phyloP scores from a whole-genome alignment of 257 asterid genomes.

The Nicotiana noctiflora region DNA sequence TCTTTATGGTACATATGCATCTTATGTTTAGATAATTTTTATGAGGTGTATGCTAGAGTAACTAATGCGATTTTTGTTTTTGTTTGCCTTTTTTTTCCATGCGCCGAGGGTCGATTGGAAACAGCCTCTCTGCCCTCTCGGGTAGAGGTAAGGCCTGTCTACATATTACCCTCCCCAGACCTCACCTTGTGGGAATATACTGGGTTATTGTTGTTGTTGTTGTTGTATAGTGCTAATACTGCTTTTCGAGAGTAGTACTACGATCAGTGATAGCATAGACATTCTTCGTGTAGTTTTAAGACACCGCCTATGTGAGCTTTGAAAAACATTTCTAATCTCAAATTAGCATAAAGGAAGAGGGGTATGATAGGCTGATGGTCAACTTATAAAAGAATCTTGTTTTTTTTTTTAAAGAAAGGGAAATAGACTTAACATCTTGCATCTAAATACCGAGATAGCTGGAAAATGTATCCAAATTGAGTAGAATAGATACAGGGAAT shows the following conservation, averaged over 20 bases:
- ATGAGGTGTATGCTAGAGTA: too few relatives aligned
- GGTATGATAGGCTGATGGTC: not conserved
- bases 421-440: not conserved
- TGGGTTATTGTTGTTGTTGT: too few relatives aligned
- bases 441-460: not conserved
- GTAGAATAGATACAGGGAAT: not conserved
- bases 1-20: too few relatives aligned
- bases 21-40: too few relatives aligned
- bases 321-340: not conserved
- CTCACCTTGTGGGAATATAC: too few relatives aligned
- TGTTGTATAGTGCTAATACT: not conserved
- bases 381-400: not conserved
- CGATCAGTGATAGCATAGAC: not conserved
- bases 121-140: too few relatives aligned
- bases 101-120: too few relatives aligned
- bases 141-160: too few relatives aligned
- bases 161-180: too few relatives aligned
- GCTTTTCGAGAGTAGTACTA: not conserved
- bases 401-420: too few relatives aligned
- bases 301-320: not conserved
- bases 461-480: not conserved
- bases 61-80: too few relatives aligned
- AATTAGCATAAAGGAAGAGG: not conserved
- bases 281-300: not conserved
- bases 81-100: too few relatives aligned